Evolutionary conservation across 1,284 basidiomycete species (phyloP).

Genomic region (Sphagnurus paluster): DNA sequence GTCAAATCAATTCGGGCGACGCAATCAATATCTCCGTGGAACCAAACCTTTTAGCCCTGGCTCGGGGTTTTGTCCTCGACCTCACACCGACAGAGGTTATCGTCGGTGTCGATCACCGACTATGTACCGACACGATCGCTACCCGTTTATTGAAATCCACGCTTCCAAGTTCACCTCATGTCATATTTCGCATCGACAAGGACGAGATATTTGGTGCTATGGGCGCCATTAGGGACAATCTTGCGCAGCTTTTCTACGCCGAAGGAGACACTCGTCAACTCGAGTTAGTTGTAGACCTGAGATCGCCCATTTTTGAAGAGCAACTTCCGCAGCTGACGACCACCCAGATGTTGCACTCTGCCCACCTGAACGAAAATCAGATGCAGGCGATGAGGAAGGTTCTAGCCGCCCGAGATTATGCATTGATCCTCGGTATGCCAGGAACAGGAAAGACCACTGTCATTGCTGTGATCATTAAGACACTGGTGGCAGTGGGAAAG

Average conservation of each 20-base stretch:
- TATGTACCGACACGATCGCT: constrained; percentile 58
- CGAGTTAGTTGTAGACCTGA: constrained; percentile 82
- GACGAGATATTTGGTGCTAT: constrained; percentile 91
- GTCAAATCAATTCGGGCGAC: constrained; percentile 80
- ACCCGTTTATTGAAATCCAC: constrained; percentile 32
- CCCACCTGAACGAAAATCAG: constrained; percentile 76
- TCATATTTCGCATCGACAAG: constrained; percentile 88
- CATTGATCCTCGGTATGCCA: constrained; percentile 95
- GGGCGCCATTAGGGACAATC: constrained; percentile 86
- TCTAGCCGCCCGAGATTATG: constrained; percentile 84
- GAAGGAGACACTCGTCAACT: constrained; percentile 66
- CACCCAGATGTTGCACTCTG: constrained; percentile 21
- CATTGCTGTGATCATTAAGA: constrained; percentile 85
- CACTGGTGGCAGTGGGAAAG: constrained; percentile 80
- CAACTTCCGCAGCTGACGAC: constrained; percentile 25
- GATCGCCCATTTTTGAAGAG: constrained; percentile 61
- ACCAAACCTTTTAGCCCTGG: constrained; percentile 80
- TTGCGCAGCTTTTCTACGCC: constrained; percentile 87
- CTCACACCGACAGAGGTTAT: constrained; percentile 67
- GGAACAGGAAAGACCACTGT: constrained; percentile 98
- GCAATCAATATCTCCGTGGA: constrained; percentile 85
- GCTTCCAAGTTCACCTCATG: constrained; percentile 17
- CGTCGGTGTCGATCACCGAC: constrained; percentile 79
- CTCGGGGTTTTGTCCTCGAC: constrained; percentile 81
- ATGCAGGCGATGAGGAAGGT: constrained; percentile 72